Evolutionary conservation across 2,329 filamentous ascomycete genomes (phyloP).

Genomic region (Pyricularia pennisetigena): DNA sequence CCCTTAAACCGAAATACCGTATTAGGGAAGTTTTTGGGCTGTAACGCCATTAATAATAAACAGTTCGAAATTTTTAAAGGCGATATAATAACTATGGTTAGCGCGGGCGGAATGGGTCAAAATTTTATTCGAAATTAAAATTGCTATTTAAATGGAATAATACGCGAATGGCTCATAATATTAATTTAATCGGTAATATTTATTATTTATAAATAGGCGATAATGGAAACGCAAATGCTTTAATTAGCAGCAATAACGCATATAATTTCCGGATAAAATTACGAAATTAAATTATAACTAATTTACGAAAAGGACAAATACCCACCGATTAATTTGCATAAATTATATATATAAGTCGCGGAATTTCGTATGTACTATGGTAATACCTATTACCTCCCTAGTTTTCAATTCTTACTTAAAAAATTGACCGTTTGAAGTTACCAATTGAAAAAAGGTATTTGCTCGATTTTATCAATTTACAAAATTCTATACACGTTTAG

Average conservation of each 20-base stretch:
- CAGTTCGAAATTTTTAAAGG: neutral
- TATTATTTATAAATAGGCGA: neutral
- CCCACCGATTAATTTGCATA: neutral
- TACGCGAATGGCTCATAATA: neutral
- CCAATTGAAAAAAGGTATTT: neutral
- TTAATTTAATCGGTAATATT: neutral
- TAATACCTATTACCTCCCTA: neutral
- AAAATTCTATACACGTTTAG: neutral
- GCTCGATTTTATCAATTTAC: neutral
- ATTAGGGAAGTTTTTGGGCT: neutral
- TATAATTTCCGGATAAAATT: neutral
- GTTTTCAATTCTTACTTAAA: neutral
- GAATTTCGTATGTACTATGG: neutral
- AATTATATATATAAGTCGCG: neutral
- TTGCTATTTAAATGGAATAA: neutral
- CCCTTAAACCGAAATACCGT: neutral
- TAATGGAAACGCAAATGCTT: neutral
- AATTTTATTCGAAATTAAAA: neutral
- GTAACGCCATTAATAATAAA: neutral
- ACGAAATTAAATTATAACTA: neutral
- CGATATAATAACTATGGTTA: neutral
- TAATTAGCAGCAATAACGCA: neutral
- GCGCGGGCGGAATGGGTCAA: neutral
- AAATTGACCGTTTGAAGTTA: neutral
- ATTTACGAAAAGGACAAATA: neutral